These are phyloP conservation scores for Thinopyrum obtusiflorum DNA, from an alignment of 202 grass and related monocot genomes.

Conservation along the genomic window DNA sequence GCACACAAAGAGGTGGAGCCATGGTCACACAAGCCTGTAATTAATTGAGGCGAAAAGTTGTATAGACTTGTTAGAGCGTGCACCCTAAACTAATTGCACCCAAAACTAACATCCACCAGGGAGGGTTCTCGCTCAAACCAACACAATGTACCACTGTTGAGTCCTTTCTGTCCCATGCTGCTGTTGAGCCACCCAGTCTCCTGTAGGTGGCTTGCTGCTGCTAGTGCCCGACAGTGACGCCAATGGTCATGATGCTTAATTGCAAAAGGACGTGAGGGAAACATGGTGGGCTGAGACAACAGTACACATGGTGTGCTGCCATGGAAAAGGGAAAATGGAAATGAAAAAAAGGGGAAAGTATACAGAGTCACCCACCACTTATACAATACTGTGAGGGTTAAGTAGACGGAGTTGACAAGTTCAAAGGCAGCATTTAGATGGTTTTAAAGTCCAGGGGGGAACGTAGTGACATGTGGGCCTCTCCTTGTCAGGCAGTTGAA, in stretches of 20 bases:
- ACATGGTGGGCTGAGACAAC: background rate
- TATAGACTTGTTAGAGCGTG: background rate
- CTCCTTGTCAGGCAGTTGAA: background rate
- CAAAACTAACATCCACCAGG: background rate
- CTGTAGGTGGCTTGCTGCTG: constrained; percentile 8
- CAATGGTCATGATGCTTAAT: background rate
- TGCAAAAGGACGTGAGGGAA: background rate
- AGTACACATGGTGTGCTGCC: background rate
- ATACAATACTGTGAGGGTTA: background rate
- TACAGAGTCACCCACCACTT: background rate
- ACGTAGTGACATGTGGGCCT: background rate
- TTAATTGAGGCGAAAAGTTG: background rate
- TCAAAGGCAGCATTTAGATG: background rate
- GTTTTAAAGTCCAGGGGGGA: background rate
- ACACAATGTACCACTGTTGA: background rate
- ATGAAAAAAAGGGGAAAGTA: background rate
- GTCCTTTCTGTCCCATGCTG: background rate
- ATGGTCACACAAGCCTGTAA: background rate
- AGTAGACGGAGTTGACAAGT: background rate
- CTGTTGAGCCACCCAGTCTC: background rate
- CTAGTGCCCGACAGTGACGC: background rate
- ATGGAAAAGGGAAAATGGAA: background rate
- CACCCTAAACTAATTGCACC: background rate
- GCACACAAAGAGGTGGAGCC: background rate
- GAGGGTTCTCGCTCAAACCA: background rate